Conservation (phyloP, 805 yeast genomes). For the Sugiyamaella lignohabitans region DNA sequence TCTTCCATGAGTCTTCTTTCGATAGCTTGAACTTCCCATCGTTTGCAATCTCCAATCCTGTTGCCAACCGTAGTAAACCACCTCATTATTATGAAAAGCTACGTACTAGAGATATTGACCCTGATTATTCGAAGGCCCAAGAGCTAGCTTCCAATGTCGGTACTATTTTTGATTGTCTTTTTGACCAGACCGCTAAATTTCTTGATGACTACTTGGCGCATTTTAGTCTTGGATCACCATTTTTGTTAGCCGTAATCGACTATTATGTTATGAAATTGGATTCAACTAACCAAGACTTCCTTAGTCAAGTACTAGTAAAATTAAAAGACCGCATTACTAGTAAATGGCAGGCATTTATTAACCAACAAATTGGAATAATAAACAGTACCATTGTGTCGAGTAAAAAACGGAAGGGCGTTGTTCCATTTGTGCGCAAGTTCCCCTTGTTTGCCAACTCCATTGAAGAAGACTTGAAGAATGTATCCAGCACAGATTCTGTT, state of each 20-base stretch:
- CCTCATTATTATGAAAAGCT: conserved; percentile 27
- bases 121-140: conserved; percentile 43
- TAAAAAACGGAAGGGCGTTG: conserved; percentile 37
- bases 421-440: conserved; percentile 41
- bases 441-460: conserved; percentile 41
- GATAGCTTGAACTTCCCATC: conserved; percentile 37
- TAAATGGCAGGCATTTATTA: conserved; percentile 56
- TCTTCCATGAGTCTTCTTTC: conserved; percentile 42
- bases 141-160: conserved; percentile 42
- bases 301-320: conserved; percentile 44
- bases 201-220: conserved; percentile 34
- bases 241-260: conserved; percentile 40
- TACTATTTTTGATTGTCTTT: conserved; percentile 38
- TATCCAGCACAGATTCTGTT: neutral
- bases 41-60: conserved; percentile 32
- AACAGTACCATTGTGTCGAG: conserved; percentile 35
- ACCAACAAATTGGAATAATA: conserved; percentile 44
- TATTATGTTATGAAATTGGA: conserved; percentile 33
- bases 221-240: conserved; percentile 39
- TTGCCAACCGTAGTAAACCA: conserved; percentile 17
- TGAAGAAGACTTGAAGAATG: conserved; percentile 28
- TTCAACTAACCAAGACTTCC: conserved; percentile 59
- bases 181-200: conserved; percentile 27
- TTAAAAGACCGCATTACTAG: conserved; percentile 44
- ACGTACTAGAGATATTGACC: conserved; percentile 35